These are phyloP conservation scores for Anthracocystis walkeri DNA, from an alignment of 1,284 basidiomycete species.

Conservation along the genomic window DNA sequence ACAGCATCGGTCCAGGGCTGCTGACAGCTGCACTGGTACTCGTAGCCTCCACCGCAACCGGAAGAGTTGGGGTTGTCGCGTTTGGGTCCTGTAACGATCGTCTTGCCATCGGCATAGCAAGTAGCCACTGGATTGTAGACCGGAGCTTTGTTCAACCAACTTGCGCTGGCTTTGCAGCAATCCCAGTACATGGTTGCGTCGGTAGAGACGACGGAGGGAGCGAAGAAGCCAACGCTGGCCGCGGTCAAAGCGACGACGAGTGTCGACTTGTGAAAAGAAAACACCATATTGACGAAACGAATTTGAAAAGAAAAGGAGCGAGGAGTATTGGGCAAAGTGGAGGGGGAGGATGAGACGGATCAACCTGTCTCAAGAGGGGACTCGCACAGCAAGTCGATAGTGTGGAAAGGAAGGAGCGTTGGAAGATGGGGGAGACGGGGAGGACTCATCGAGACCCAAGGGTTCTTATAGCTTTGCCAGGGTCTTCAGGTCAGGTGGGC, in stretches of 20 bases:
- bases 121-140: slow-evolving; percentile 26
- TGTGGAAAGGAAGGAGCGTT: background rate
- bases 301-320: background rate
- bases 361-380: background rate
- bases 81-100: slow-evolving; percentile 33
- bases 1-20: slow-evolving; percentile 40
- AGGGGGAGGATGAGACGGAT: no score
- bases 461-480: background rate
- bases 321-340: background rate
- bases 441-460: background rate
- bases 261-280: slow-evolving; percentile 13
- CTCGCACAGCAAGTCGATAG: slow-evolving; percentile 5
- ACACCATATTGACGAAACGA: slow-evolving; percentile 21
- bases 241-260: slow-evolving; percentile 23
- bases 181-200: slow-evolving; percentile 47
- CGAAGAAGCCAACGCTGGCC: slow-evolving; percentile 15
- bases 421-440: background rate
- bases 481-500: no score
- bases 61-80: slow-evolving; percentile 26
- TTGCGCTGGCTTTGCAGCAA: slow-evolving; percentile 22
- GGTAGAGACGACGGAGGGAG: slow-evolving; percentile 22
- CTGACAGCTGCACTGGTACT: slow-evolving; percentile 47
- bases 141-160: slow-evolving; percentile 14
- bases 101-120: slow-evolving; percentile 35
- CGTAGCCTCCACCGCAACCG: slow-evolving; percentile 39